phyloP scores from a whole-genome alignment of 225 moss, liverwort and hornwort genomes.

The Neckera pumila region DNA sequence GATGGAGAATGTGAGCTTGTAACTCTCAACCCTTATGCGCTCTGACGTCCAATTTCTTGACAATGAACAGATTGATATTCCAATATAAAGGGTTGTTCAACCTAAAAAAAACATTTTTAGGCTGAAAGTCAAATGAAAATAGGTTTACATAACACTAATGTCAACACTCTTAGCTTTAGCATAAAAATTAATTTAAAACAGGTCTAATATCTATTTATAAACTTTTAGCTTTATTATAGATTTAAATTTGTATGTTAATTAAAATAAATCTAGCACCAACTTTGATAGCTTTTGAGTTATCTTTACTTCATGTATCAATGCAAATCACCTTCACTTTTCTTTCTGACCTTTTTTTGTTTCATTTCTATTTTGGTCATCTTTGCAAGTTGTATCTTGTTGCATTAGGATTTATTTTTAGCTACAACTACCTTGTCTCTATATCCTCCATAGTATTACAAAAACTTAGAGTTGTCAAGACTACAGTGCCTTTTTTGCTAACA shows the following conservation, averaged over 20 bases:
- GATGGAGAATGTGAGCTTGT: background rate
- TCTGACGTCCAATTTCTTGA: too few relatives aligned
- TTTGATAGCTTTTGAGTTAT: background rate
- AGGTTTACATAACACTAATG: background rate
- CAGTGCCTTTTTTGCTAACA: rapidly evolving
- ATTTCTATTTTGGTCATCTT: background rate
- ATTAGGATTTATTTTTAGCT: background rate
- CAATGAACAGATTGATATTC: too few relatives aligned
- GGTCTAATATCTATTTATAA: background rate
- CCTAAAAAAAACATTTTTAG: too few relatives aligned
- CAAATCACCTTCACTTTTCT: background rate
- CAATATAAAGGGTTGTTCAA: too few relatives aligned
- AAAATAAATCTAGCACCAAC: background rate
- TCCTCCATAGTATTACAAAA: rapidly evolving
- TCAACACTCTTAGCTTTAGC: background rate
- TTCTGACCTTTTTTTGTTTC: background rate
- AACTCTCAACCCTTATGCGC: too few relatives aligned
- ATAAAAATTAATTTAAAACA: background rate
- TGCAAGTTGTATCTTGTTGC: background rate
- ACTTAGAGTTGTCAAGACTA: background rate
- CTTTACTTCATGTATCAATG: background rate
- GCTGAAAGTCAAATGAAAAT: background rate
- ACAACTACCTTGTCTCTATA: rapidly evolving
- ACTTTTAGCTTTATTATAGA: too few relatives aligned
- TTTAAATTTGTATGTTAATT: too few relatives aligned